Evolutionary conservation across 116 monocot species (phyloP).

Genomic region (Papilionanthe hybrid): DNA sequence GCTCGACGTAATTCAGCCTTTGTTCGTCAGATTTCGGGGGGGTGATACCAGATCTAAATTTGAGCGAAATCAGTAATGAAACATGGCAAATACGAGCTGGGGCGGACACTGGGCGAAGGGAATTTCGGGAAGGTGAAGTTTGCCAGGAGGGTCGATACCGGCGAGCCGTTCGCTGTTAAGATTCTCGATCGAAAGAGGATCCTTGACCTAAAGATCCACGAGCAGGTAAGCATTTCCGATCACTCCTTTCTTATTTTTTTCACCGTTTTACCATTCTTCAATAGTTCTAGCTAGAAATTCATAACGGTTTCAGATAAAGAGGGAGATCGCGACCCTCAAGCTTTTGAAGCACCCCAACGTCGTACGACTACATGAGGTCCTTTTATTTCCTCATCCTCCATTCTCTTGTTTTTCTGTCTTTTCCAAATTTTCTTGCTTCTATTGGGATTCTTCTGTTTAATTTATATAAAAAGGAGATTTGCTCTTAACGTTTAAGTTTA

Average conservation of each 20-base stretch:
- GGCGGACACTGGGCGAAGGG: constrained; percentile 58
- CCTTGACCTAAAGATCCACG: constrained; percentile 37
- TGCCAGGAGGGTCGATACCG: constrained; percentile 40
- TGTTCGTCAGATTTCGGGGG: neutral
- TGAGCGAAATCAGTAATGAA: neutral
- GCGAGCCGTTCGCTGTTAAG: constrained; percentile 53
- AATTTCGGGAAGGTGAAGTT: constrained; percentile 68
- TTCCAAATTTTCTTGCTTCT: neutral
- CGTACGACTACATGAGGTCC: constrained; percentile 66
- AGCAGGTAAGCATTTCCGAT: constrained; percentile 32
- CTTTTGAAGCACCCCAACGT: constrained; percentile 77
- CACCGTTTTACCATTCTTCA: neutral
- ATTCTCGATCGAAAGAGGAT: constrained; percentile 57
- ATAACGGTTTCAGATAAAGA: constrained; percentile 51
- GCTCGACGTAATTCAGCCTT: neutral
- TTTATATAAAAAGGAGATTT: neutral
- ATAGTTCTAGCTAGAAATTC: neutral
- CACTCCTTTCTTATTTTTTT: too few species aligned
- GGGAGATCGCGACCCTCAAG: constrained; percentile 78
- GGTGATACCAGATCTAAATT: neutral
- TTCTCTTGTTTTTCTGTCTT: neutral
- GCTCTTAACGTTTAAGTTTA: too few species aligned
- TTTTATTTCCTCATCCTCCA: neutral
- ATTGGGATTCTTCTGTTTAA: neutral
- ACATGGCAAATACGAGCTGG: constrained; percentile 54